phyloP scores from a whole-genome alignment of 2,329 filamentous ascomycete genomes.

The Hymenoscyphus fructigenus region DNA sequence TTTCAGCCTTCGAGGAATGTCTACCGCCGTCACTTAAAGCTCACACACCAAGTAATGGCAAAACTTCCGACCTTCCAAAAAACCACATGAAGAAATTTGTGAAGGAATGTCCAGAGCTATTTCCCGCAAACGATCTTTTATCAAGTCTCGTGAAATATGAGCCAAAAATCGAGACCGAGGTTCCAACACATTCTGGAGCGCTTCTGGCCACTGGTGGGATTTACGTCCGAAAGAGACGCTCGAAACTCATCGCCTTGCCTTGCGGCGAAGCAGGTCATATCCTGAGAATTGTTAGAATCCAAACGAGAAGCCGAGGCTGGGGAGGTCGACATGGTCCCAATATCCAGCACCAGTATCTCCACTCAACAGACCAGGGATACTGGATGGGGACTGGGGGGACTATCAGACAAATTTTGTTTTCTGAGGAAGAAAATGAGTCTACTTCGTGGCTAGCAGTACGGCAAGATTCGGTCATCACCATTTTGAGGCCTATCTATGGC shows the following conservation, averaged over 20 bases:
- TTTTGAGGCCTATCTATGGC: constrained; percentile 42
- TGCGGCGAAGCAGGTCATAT: constrained; percentile 35
- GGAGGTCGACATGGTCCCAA: constrained; percentile 24
- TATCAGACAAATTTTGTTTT: constrained; percentile 49
- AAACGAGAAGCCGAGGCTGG: constrained; percentile 32
- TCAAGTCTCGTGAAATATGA: constrained; percentile 12
- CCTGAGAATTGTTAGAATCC: constrained; percentile 32
- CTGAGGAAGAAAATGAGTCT: constrained; percentile 39
- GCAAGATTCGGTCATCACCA: constrained; percentile 40
- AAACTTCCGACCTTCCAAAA: constrained; percentile 13
- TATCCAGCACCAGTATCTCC: constrained; percentile 24
- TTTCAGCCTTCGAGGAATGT: constrained; percentile 30
- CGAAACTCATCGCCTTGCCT: constrained; percentile 30
- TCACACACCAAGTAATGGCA: constrained; percentile 13
- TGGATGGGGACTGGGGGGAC: constrained; percentile 40
- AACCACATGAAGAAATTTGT: constrained; percentile 28
- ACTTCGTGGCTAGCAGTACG: constrained; percentile 47
- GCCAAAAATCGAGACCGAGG: constrained; percentile 9
- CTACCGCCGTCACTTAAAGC: constrained; percentile 27
- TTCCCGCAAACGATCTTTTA: constrained; percentile 23
- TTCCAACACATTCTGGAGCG: constrained; percentile 16
- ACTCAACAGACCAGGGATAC: constrained; percentile 29
- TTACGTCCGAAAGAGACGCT: constrained; percentile 22
- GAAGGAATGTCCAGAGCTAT: constrained; percentile 29
- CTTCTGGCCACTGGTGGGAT: constrained; percentile 29